Conservation (phyloP, 768 basidiomycete species). For the Sporobolomyces pararoseus region DNA sequence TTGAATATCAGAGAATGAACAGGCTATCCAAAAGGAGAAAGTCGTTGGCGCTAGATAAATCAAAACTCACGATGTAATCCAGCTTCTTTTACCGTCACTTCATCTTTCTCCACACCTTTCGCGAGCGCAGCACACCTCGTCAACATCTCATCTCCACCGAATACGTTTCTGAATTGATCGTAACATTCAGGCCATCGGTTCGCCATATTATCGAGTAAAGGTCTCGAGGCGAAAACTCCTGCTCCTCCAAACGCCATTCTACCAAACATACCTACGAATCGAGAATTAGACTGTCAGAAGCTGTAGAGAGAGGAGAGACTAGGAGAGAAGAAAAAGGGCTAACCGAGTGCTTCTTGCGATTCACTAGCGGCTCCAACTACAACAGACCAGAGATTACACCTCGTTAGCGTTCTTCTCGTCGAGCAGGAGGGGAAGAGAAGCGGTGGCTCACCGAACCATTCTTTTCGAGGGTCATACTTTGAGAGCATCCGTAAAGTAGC, state of each 20-base stretch:
- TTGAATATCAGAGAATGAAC: too few species aligned
- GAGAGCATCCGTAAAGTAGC: constrained; percentile 31
- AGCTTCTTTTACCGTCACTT: constrained; percentile 30
- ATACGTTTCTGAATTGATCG: constrained; percentile 30
- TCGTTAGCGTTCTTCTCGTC: too few species aligned
- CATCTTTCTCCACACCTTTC: constrained; percentile 19
- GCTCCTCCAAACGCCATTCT: constrained; percentile 43
- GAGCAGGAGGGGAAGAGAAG: too few species aligned
- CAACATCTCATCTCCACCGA: constrained; percentile 45
- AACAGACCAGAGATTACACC: neutral
- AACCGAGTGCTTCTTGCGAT: constrained; percentile 22
- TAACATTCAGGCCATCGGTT: constrained; percentile 31
- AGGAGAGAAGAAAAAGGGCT: neutral
- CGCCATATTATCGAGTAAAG: constrained; percentile 24
- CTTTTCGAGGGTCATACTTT: constrained; percentile 24
- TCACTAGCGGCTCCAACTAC: constrained; percentile 38
- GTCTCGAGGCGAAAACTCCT: constrained; percentile 28
- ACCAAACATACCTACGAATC: constrained; percentile 25
- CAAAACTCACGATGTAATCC: constrained; percentile 39
- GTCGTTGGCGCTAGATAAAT: neutral
- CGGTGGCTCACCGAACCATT: constrained; percentile 36
- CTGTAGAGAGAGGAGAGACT: too few species aligned
- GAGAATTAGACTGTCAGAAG: too few species aligned
- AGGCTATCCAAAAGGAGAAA: too few species aligned
- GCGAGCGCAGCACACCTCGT: constrained; percentile 41